Base-by-base conservation (phyloP, 805 yeast species). In the Myxozyma vanderwaltii region DNA sequence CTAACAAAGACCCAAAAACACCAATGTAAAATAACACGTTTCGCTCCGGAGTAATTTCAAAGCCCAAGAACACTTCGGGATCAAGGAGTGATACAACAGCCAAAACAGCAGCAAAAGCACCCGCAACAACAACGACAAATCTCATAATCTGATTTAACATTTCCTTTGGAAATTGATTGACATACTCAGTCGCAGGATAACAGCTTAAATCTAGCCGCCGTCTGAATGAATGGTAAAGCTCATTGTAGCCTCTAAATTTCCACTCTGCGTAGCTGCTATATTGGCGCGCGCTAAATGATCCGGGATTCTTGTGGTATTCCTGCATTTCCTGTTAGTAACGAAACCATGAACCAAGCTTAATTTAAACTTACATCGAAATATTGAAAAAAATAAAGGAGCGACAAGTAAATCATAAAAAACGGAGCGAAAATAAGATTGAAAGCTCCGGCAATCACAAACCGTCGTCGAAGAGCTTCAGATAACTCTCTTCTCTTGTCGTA, bases 261-360 rank as follows among this genome's bases (percentile, higher is more conserved):
- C 98, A 94, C 68, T 88, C 91, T 0, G 98, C 97, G 73, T 82
- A 83, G 0, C 97, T 97, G 0, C 98, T 89, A 70, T 90, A 94
- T 67, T 91, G 96, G 48, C 99, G 77, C 1, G 91, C 79, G 4
- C 90, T 86, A 55, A 94, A 78, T 10, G 90, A 78, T 1, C 91
- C 84, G 0, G 99, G 99, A 55, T 92, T 88, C 44, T 88, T 83
- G 70, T 89, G 88, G 71, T 88, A 91, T 72, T 92, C 98, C 61
- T 57, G 23, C 4, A 15, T 4, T 17, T 10, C n/a, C 5, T n/a
- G 43, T 41, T 33, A 38, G 50, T 21, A 17, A n/a, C 29, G 17
- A 15, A 7, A 5, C 15, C 31, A 21, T 3, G 23, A 3, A 26
- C 13, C 13, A 7, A 15, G 8, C n/a, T 41, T 27, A 5, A 45